Evolutionary conservation across 345 rosid genomes (phyloP).

Genomic region (Eucalyptus shirleyi): DNA sequence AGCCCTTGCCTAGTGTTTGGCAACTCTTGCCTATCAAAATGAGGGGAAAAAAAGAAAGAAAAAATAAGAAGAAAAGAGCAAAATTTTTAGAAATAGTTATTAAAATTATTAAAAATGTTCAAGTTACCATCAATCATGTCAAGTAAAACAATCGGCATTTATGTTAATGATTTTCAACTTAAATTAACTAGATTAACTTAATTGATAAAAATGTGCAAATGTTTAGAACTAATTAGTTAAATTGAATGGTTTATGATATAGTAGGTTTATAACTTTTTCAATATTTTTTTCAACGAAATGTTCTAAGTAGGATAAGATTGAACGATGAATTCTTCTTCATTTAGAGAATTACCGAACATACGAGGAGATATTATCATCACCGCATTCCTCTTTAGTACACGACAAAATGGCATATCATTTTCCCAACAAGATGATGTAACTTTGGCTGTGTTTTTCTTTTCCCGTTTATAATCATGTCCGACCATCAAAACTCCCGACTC

Average conservation of each 20-base stretch:
- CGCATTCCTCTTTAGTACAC: neutral
- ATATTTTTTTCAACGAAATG: rapidly evolving
- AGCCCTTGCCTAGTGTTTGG: neutral
- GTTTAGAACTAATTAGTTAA: too few species aligned
- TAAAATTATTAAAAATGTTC: too few species aligned
- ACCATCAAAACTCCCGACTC: neutral
- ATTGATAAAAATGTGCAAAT: neutral
- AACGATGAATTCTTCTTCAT: neutral
- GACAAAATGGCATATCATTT: neutral
- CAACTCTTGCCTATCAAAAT: neutral
- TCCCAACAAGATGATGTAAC: neutral
- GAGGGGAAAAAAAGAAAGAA: too few species aligned
- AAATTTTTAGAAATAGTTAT: too few species aligned
- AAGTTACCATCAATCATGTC: rapidly evolving
- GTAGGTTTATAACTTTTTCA: neutral
- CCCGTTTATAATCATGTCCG: neutral
- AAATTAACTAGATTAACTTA: rapidly evolving
- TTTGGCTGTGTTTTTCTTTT: neutral
- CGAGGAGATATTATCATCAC: neutral
- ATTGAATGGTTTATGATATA: too few species aligned
- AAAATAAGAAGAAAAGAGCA: rapidly evolving
- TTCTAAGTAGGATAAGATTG: neutral
- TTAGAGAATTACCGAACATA: neutral
- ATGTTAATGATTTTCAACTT: rapidly evolving
- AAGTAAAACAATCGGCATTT: rapidly evolving